Percentiles rank a stretch among this genome's conserved stretches.
Conservation (phyloP, 1,284 basidiomycete species). For the Pholiota adiposa region DNA sequence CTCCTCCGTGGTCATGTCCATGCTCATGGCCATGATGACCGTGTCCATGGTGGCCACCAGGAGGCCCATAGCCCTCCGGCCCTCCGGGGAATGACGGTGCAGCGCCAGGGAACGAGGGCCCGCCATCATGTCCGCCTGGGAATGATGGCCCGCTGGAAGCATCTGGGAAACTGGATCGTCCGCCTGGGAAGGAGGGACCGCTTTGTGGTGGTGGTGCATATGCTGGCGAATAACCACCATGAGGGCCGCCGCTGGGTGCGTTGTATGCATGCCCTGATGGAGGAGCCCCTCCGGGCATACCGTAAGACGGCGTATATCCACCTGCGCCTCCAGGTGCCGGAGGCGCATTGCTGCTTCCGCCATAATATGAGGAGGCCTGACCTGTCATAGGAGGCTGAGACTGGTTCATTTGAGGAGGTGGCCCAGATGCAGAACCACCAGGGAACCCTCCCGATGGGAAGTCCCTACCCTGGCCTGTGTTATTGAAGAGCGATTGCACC, state of each 20-base stretch:
- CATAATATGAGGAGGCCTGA: slow-evolving; percentile 35
- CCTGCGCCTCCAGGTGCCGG: slow-evolving; percentile 5
- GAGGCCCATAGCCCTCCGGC: slow-evolving; percentile 14
- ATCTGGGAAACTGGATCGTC: not conserved
- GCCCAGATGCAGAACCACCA: slow-evolving; percentile 7
- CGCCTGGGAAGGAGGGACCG: slow-evolving; percentile 18
- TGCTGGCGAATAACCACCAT: slow-evolving; percentile 29
- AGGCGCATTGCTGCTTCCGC: slow-evolving; percentile 10
- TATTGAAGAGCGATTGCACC: slow-evolving; percentile 43
- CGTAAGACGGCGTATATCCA: slow-evolving; percentile 3
- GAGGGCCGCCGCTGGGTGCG: slow-evolving; percentile 16
- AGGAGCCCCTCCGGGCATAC: slow-evolving; percentile 12
- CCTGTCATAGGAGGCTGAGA: slow-evolving; percentile 16
- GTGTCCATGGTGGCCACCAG: slow-evolving; percentile 11
- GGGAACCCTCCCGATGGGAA: slow-evolving; percentile 2
- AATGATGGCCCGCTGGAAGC: not conserved
- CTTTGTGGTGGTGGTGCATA: slow-evolving; percentile 16
- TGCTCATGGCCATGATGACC: slow-evolving; percentile 18
- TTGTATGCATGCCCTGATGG: slow-evolving; percentile 24
- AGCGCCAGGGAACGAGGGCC: slow-evolving; percentile 15
- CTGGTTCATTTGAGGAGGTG: not conserved
- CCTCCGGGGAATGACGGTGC: slow-evolving; percentile 3
- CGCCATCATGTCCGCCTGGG: not conserved
- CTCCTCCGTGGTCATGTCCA: slow-evolving; percentile 8
- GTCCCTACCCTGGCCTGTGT: slow-evolving; percentile 27